These are phyloP conservation scores for Podospora tetraspora DNA, from an alignment of 495 filamentous ascomycete genomes.

Conservation along the genomic window DNA sequence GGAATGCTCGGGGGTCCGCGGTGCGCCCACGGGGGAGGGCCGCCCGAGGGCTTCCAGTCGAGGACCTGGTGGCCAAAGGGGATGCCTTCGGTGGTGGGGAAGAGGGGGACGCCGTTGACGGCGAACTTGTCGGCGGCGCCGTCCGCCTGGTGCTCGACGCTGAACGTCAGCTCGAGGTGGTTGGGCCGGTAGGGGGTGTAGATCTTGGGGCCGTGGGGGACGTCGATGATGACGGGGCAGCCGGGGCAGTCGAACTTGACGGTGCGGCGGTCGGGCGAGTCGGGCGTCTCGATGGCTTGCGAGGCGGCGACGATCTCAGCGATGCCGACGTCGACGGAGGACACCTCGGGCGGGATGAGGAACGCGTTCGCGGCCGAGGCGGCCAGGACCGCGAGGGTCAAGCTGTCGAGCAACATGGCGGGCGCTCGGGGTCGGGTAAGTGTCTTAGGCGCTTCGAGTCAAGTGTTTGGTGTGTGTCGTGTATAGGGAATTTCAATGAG, in stretches of 20 bases:
- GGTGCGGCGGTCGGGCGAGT: conserved; percentile 15
- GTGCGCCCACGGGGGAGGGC: not conserved
- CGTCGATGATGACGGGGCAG: conserved; percentile 32
- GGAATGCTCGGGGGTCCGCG: not conserved
- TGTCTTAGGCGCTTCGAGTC: not conserved
- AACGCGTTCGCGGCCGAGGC: conserved; percentile 22
- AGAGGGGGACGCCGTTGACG: conserved; percentile 43
- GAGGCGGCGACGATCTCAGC: conserved; percentile 12
- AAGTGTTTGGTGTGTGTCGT: not conserved
- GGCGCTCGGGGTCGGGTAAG: not conserved
- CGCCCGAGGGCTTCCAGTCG: conserved; percentile 6
- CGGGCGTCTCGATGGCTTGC: not conserved
- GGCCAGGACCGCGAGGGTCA: conserved; percentile 25
- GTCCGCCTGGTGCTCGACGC: conserved; percentile 28
- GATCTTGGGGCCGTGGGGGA: conserved; percentile 20
- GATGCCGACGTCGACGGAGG: conserved; percentile 19
- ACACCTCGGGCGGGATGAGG: conserved; percentile 25
- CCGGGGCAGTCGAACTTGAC: conserved; percentile 41
- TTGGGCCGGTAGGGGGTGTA: conserved; percentile 27
- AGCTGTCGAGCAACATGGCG: conserved; percentile 28
- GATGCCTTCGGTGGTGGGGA: conserved; percentile 30
- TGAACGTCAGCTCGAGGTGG: conserved; percentile 40
- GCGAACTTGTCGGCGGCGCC: conserved; percentile 29
- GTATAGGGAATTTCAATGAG: not conserved
- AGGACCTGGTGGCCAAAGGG: conserved; percentile 32